These are phyloP conservation scores for Chiua sp. DNA, from an alignment of 1,284 basidiomycete species.

Conservation along the genomic window DNA sequence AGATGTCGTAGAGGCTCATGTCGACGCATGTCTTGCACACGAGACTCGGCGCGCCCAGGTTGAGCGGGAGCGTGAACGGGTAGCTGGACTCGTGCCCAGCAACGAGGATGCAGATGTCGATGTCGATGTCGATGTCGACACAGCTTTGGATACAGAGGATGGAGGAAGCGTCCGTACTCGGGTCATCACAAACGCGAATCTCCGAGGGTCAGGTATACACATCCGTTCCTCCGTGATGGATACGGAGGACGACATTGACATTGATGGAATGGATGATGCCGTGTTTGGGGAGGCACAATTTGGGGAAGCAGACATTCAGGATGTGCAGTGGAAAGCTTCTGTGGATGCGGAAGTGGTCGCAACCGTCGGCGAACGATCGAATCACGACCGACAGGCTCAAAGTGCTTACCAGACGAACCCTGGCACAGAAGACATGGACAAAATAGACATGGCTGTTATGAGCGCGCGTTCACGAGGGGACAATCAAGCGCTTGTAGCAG, in stretches of 20 bases:
- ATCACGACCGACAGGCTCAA: slow-evolving; percentile 22
- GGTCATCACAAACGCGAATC: slow-evolving; percentile 41
- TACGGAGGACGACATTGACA: slow-evolving; percentile 77
- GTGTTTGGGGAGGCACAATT: slow-evolving; percentile 74
- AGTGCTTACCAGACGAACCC: too few relatives aligned
- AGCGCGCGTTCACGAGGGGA: slow-evolving; percentile 55
- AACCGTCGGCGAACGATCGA: slow-evolving; percentile 12
- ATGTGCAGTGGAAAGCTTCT: slow-evolving; percentile 10
- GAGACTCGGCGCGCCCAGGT: slow-evolving; percentile 52
- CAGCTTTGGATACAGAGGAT: slow-evolving; percentile 34
- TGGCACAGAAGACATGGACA: slow-evolving; percentile 41
- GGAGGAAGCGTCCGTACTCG: slow-evolving; percentile 33
- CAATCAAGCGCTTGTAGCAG: slow-evolving; percentile 50
- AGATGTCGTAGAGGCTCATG: slow-evolving; percentile 76
- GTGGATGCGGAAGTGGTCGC: slow-evolving; percentile 38
- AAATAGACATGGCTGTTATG: slow-evolving; percentile 55
- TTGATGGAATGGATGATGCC: slow-evolving; percentile 76
- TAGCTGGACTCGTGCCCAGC: slow-evolving; percentile 25
- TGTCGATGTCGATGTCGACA: slow-evolving; percentile 41
- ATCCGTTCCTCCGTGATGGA: slow-evolving; percentile 60
- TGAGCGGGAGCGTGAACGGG: slow-evolving; percentile 39
- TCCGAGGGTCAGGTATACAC: slow-evolving; percentile 63
- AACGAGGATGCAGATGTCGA: slow-evolving; percentile 34
- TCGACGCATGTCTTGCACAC: slow-evolving; percentile 74
- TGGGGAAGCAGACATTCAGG: slow-evolving; percentile 69